Evolutionary conservation across 1,284 basidiomycete species (phyloP).

Genomic region (Papiliotrema laurentii): DNA sequence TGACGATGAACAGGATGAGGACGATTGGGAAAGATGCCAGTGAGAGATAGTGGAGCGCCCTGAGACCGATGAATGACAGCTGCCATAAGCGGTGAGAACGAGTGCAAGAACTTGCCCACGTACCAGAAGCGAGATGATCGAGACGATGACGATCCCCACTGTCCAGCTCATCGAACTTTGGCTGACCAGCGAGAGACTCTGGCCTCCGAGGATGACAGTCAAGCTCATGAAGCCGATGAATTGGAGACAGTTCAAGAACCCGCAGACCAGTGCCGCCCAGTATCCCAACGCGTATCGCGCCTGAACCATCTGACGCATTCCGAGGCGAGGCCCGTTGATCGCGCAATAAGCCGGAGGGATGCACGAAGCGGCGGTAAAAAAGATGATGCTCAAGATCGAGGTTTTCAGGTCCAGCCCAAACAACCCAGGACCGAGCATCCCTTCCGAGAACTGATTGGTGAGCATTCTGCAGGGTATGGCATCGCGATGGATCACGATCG

Average conservation of each 20-base stretch:
- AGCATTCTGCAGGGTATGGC: neutral
- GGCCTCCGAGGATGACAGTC: constrained; percentile 72
- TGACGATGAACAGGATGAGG: constrained; percentile 68
- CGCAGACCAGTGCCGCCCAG: constrained; percentile 62
- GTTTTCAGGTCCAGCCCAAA: constrained; percentile 36
- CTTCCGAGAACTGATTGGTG: constrained; percentile 35
- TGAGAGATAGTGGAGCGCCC: constrained; percentile 45
- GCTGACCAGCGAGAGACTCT: constrained; percentile 67
- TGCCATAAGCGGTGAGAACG: constrained; percentile 11
- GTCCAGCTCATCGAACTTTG: constrained; percentile 52
- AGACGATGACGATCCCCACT: constrained; percentile 84
- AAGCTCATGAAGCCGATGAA: constrained; percentile 72
- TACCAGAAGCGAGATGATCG: constrained; percentile 67
- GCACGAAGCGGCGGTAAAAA: constrained; percentile 30
- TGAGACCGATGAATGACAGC: constrained; percentile 53
- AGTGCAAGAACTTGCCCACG: too few relatives aligned
- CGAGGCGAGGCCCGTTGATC: constrained; percentile 76
- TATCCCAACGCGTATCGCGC: constrained; percentile 75
- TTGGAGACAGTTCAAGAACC: constrained; percentile 59
- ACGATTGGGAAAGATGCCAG: constrained; percentile 50
- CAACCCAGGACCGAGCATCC: constrained; percentile 37
- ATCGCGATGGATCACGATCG: neutral
- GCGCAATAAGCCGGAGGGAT: constrained; percentile 48
- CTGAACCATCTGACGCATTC: constrained; percentile 79
- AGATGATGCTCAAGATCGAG: constrained; percentile 29